Evolutionary conservation across 2,329 filamentous ascomycete species (phyloP).

Genomic region (Thielaviopsis musarum): DNA sequence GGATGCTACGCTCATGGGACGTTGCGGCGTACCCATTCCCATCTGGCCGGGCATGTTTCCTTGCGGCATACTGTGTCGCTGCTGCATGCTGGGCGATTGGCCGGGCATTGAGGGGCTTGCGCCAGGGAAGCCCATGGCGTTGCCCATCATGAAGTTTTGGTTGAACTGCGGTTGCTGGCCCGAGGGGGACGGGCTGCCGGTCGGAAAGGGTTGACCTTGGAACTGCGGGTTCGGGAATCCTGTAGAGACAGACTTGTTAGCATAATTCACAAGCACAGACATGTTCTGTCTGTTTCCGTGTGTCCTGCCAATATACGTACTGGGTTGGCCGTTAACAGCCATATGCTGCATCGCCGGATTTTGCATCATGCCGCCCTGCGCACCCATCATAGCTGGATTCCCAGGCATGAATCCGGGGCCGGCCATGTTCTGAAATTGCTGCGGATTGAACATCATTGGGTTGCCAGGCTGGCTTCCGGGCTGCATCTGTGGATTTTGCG

Average conservation of each 20-base stretch:
- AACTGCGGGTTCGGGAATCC: slow-evolving; percentile 9
- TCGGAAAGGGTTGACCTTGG: slow-evolving; percentile 4
- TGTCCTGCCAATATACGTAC: background rate
- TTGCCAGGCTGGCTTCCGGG: slow-evolving; percentile 8
- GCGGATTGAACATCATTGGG: slow-evolving; percentile 11
- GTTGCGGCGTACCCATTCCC: slow-evolving; percentile 18
- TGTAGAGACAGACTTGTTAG: background rate
- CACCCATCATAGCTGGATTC: slow-evolving; percentile 35
- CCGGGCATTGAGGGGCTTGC: slow-evolving; percentile 35
- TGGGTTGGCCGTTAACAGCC: slow-evolving; percentile 31
- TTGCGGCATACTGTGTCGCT: slow-evolving; percentile 34
- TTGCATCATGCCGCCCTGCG: slow-evolving; percentile 46
- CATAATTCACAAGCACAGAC: background rate
- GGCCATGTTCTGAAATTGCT: slow-evolving; percentile 23
- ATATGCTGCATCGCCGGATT: slow-evolving; percentile 42
- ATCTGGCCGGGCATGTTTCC: slow-evolving; percentile 22
- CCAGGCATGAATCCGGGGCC: slow-evolving; percentile 34
- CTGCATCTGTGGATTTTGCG: slow-evolving; percentile 9
- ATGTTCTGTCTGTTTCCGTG: too few species aligned
- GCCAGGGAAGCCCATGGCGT: slow-evolving; percentile 25
- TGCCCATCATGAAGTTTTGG: slow-evolving; percentile 17
- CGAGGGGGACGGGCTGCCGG: slow-evolving; percentile 1
- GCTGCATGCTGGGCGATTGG: slow-evolving; percentile 40
- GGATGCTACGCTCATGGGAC: slow-evolving; percentile 18
- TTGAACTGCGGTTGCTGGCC: slow-evolving; percentile 12